Evolutionary conservation across 345 rosid species (phyloP), one percentile per base, ranked within the genome.

Genomic region (Jatropha curcas): DNA sequence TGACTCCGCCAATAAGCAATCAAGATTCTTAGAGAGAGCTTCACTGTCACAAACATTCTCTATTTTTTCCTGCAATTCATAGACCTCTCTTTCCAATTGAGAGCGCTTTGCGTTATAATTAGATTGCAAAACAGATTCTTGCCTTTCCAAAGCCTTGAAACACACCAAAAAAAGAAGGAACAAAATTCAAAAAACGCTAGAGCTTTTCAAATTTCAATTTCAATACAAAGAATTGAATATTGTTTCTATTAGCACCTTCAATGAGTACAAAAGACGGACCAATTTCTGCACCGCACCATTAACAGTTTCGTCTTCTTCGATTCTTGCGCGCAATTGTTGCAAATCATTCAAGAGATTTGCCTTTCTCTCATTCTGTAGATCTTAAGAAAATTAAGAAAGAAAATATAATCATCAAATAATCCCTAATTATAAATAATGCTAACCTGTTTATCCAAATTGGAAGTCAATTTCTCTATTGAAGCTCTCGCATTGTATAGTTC

Each of bases 111-210:
- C 84, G 67, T 74, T 52, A 63, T 72, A 74, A 60, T 57, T 35
- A 71, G 83, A 76, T 75, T 68, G 79, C 76, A 83, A 71, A 76
- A 83, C 79, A 65, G 80, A 77, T 80, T 87, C 90, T 75, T 84
- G 72, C 72, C 46, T 82, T 75, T 87, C 91, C 71, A 90, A 46
- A 24, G 51, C 87, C 93, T 94, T 33, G 5, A 84, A 5, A 41
- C 11, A 10, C 8, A 67, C 19, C 46, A 19, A 28, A 27, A 57
- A 65, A 41, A 56, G 45, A 73, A 24, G 31, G 13, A 48, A 68
- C 16, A 27, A 63, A 35, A 37, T 27, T 34, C 12, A 43, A 24
- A 20, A 43, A 12, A 19, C 3, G 34, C 33, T 37, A 64, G 22
- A 45, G 19, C 2, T 14, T 27, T 27, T 27, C n/a, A n/a, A n/a